Conservation (phyloP, 139 green algal genomes). For the Coelastrella sp. region DNA sequence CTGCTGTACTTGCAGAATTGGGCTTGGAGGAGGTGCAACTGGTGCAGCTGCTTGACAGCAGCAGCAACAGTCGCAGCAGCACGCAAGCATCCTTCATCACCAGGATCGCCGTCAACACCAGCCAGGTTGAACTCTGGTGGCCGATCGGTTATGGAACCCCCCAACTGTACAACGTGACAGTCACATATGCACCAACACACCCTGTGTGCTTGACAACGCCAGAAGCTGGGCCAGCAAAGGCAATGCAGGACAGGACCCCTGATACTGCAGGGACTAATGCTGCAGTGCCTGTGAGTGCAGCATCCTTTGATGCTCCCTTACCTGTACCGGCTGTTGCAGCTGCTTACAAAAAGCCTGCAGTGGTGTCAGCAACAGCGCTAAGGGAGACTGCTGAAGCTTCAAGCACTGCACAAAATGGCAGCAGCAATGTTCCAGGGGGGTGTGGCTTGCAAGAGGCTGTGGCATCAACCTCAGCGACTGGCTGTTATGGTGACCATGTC, state of each 20-base stretch:
- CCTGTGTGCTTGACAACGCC: not conserved
- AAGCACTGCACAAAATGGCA: not conserved
- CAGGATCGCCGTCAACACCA: slow-evolving; percentile 2
- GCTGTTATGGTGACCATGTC: too few species aligned
- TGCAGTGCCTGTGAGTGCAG: not conserved
- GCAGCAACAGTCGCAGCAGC: not conserved
- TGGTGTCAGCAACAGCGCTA: not conserved
- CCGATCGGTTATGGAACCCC: slow-evolving; percentile 60
- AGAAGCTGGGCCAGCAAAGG: not conserved
- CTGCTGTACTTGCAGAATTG: not conserved
- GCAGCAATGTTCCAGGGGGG: too few species aligned
- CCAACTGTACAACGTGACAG: slow-evolving; percentile 58
- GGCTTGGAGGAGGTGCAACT: not conserved
- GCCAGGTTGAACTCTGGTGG: slow-evolving; percentile 67
- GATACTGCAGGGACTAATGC: not conserved
- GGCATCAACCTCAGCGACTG: too few species aligned
- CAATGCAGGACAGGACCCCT: not conserved
- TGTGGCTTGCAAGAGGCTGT: too few species aligned
- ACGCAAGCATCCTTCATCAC: not conserved
- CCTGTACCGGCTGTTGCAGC: not conserved
- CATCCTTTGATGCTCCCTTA: not conserved
- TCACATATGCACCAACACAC: slow-evolving; percentile 42
- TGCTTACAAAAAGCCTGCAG: not conserved
- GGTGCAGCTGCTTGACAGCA: not conserved
- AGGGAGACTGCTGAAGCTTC: not conserved